These are phyloP conservation scores for Limnomonas spitsbergensis DNA, from an alignment of 139 green algal species.

Conservation along the genomic window DNA sequence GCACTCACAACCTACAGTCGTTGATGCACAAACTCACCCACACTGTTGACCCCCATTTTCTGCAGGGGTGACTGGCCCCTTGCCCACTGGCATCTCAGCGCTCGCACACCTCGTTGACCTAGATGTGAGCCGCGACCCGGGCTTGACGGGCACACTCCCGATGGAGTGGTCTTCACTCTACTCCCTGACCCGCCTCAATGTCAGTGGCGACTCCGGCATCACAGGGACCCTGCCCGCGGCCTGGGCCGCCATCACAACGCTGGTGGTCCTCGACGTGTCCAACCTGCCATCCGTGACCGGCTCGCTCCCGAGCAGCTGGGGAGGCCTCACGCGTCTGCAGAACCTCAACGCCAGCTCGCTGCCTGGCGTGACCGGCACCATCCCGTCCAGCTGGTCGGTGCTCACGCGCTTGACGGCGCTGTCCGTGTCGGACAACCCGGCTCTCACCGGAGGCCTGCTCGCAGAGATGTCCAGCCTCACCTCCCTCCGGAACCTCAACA, in stretches of 20 bases:
- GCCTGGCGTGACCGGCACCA: neutral
- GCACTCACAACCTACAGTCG: too few species aligned
- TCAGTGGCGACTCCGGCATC: neutral
- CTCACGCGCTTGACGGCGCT: neutral
- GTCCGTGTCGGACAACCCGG: neutral
- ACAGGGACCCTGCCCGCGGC: constrained; percentile 15
- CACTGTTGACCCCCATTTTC: too few species aligned
- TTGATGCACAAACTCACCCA: too few species aligned
- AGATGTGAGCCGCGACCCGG: neutral
- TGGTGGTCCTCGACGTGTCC: constrained; percentile 16
- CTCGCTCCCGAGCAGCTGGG: constrained; percentile 18
- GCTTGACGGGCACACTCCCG: constrained; percentile 6
- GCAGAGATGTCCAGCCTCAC: neutral
- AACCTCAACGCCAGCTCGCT: neutral
- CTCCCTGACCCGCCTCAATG: neutral
- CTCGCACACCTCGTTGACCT: neutral
- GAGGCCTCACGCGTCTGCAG: neutral
- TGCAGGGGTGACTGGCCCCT: constrained; percentile 8
- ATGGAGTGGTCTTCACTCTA: neutral
- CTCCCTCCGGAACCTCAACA: neutral
- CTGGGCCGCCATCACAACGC: constrained; percentile 5
- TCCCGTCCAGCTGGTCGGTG: neutral
- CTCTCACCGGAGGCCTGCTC: neutral
- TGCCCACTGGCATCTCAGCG: constrained; percentile 8
- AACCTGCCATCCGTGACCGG: constrained; percentile 17